Base-by-base conservation (phyloP, 2,329 filamentous ascomycete species). In the Zymoseptoria passerinii region DNA sequence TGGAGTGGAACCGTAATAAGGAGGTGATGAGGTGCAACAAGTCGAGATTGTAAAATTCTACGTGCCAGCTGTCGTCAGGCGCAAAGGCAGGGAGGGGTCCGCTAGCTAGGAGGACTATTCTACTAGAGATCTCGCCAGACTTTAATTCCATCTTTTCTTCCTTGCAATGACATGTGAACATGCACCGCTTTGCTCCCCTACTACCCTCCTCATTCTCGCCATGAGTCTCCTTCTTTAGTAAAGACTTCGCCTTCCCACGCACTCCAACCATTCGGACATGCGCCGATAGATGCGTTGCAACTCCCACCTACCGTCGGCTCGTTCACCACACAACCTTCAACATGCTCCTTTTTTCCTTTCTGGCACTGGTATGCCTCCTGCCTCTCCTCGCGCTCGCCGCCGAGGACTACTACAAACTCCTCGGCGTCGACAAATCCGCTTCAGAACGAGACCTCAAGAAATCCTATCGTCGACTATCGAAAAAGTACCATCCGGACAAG, bases 401-500 rank as follows among this genome's bases (percentile, higher is more conserved):
- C 48, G 77, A 92, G 70, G 89, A 94, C 72, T 92, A 86, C 71
- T 94, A 94, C 75, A 90, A 91, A 74, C 77, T 96, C 59, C 83
- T 99, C 27, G 90, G 88, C 56, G 77, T 99, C 63, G 83, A 87
- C 69, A 90, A 84, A 69, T 80, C 86, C 60, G 92, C 92, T 16
- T 86, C 84, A 52, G 91, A 96, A 56, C 86, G 86, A 69, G 88
- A 97, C 68, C 87, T 99, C 72, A 99, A 99, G 76, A 88, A 89
- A 51, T 92, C 94, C 20, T 99, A 99, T 75, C 85, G 92, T 60
- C 86, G 85, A 60, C 80, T 99, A 9, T 95, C 89, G 78, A 97
- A 97, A 76, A 95, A 95, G 73, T 96, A 83, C 74, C 94, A 99
- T 71, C 94, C 94, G 3, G 94, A 99, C 76, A 99, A 99, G 82